phyloP scores from a whole-genome alignment of 345 rosid species.

The Ailanthus altissimus region DNA sequence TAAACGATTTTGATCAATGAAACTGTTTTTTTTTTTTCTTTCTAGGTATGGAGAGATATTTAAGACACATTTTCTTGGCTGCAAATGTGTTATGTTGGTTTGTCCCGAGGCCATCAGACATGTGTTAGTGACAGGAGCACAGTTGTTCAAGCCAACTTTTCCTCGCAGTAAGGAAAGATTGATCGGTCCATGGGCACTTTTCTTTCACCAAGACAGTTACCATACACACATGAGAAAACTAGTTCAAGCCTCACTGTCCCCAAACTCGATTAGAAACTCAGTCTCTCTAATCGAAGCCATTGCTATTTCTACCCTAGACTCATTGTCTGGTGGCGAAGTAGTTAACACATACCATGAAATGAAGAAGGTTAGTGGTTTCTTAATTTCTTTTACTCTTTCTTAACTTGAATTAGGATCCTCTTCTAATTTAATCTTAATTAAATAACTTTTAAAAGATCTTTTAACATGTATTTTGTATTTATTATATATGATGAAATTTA shows the following conservation, averaged over 20 bases:
- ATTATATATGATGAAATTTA: no score
- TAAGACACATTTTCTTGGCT: slow-evolving; percentile 57
- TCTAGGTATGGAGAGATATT: slow-evolving; percentile 49
- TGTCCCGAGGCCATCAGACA: slow-evolving; percentile 51
- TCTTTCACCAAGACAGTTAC: slow-evolving; percentile 54
- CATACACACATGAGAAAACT: slow-evolving; percentile 44
- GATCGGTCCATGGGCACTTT: slow-evolving; percentile 52
- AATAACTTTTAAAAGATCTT: no score
- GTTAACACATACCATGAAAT: slow-evolving; percentile 49
- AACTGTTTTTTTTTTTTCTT: neutral
- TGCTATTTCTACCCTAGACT: slow-evolving; percentile 35
- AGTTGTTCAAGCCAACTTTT: slow-evolving; percentile 56
- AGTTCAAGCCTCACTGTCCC: slow-evolving; percentile 45
- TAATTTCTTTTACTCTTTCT: neutral
- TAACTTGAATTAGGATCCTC: no score
- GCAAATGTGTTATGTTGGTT: slow-evolving; percentile 52
- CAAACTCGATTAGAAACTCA: slow-evolving; percentile 26
- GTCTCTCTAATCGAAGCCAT: slow-evolving; percentile 44
- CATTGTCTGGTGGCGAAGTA: slow-evolving; percentile 27
- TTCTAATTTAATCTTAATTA: no score
- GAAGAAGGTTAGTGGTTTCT: slow-evolving; percentile 40
- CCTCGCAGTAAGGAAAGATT: slow-evolving; percentile 54
- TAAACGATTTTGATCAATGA: neutral
- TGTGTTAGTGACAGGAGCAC: slow-evolving; percentile 50
- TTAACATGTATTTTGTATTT: no score